These are phyloP conservation scores for Sugiyamaella paludigena DNA, from an alignment of 1,139 yeast species.

Conservation along the genomic window DNA sequence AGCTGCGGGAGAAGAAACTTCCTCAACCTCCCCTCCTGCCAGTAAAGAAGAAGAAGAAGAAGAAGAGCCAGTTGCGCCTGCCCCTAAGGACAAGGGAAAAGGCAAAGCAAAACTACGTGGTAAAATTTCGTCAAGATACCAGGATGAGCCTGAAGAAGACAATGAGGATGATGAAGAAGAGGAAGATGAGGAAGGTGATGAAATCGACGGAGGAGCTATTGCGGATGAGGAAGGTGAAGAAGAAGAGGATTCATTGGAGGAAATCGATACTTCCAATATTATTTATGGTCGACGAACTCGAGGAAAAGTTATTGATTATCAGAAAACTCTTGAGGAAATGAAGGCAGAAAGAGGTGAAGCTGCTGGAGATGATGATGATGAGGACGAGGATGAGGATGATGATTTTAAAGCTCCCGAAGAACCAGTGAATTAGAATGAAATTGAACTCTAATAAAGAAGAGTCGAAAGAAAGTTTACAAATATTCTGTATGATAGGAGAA, in stretches of 20 bases:
- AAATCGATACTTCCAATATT: conserved; percentile 81
- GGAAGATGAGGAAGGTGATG: conserved; percentile 28
- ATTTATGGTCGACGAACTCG: conserved; percentile 88
- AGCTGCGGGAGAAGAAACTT: too few species aligned
- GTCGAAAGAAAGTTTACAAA: background rate
- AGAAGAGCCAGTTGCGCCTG: conserved; percentile 4
- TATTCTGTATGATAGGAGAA: background rate
- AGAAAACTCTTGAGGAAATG: conserved; percentile 76
- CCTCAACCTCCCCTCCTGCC: too few species aligned
- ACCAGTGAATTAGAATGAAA: background rate
- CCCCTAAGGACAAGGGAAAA: conserved; percentile 20
- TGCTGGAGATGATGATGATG: conserved; percentile 30
- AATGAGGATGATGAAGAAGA: conserved; percentile 32
- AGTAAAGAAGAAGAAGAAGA: conserved; percentile 4
- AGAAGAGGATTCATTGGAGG: conserved; percentile 79
- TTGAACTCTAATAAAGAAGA: background rate
- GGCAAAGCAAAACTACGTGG: conserved; percentile 29
- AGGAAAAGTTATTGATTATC: conserved; percentile 83
- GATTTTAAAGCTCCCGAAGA: conserved; percentile 36
- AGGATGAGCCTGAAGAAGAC: conserved; percentile 35
- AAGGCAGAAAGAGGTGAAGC: conserved; percentile 45
- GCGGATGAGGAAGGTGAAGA: conserved; percentile 39
- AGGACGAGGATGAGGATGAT: conserved; percentile 39
- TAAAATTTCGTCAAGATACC: conserved; percentile 33
- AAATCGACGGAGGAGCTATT: conserved; percentile 24